Base-by-base conservation (phyloP, 805 yeast genomes). In the Metschnikowia koreensis region DNA sequence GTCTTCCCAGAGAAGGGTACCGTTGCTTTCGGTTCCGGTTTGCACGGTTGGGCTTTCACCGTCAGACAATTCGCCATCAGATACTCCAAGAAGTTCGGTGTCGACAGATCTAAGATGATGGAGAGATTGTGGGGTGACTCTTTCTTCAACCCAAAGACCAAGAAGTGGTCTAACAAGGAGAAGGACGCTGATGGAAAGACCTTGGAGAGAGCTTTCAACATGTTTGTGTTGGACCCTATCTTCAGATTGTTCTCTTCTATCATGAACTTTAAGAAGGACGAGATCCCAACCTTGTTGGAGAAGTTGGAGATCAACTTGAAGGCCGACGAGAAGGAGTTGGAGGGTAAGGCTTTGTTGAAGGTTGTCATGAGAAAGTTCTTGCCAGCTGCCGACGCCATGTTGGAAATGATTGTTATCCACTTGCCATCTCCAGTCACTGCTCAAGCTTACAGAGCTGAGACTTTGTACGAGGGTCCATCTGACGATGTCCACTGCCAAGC, bases 11-110 rank as follows among this genome's bases (percentile, higher is more conserved):
- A 93, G 77, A 78, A 80, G 75, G 99, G 99, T 82, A 93, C 98
- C 77, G 97, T 93, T 73, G 99, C 99, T 67, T 93, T 93, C 80
- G 98, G 97, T 83, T 94, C 98, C 77, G 99, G 98, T 88, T 84
- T 93, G 74, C 99, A 93, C 86, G 99, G 99, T 80, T 93, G 99
- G 99, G 98, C 97, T 75, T 93, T 93, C 93, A 93, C 99, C 68
- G 87, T 93, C 74, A 90, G 99, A 81, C 98, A 93, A 84, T 93
- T 93, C 68, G 97, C 98, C 69, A 78, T 82, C 81, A 89, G 97
- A 83, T 93, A 94, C 86, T 84, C 97, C 76, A 91, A 92, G 91
- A 94, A 93, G 82, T 93, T 94, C 76, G 98, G 98, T 91, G 98
- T 93, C 73, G 97, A 93, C 89, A 86, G 89, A 77, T 64, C 74